Evolutionary conservation across 495 filamentous ascomycete genomes (phyloP).

Genomic region (Apiosordaria backusii): DNA sequence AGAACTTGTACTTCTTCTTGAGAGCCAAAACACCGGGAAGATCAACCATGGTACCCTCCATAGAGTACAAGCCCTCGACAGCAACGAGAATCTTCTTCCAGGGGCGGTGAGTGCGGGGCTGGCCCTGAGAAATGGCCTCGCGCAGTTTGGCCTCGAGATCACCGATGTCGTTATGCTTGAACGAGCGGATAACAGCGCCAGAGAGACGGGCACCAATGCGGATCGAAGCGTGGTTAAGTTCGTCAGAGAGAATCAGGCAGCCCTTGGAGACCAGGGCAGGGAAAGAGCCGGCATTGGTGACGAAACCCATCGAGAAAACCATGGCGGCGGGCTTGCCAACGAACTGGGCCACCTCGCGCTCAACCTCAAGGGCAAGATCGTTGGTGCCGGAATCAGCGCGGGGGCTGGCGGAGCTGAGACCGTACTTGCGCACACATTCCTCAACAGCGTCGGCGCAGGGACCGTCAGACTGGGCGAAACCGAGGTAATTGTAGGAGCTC

Average conservation of each 20-base stretch:
- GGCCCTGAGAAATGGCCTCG: constrained; percentile 90
- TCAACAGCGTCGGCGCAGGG: constrained; percentile 94
- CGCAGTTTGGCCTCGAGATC: constrained; percentile 81
- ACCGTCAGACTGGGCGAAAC: constrained; percentile 95
- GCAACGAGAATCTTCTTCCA: constrained; percentile 99
- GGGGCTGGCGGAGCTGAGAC: constrained; percentile 74
- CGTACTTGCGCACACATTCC: constrained; percentile 76
- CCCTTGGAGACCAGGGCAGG: constrained; percentile 88
- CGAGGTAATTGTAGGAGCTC: constrained; percentile 99
- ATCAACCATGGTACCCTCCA: constrained; percentile 99
- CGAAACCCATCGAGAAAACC: constrained; percentile 98
- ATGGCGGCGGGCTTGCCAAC: constrained; percentile 91
- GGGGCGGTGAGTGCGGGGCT: constrained; percentile 91
- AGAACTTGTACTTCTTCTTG: constrained; percentile 94
- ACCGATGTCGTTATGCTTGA: constrained; percentile 94
- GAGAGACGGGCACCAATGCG: constrained; percentile 91
- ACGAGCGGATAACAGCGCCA: constrained; percentile 88
- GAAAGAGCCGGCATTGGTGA: constrained; percentile 88
- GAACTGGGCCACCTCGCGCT: constrained; percentile 82
- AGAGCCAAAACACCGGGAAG: constrained; percentile 79
- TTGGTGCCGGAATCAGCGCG: constrained; percentile 81
- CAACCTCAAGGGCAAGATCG: constrained; percentile 83
- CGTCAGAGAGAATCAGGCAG: constrained; percentile 89
- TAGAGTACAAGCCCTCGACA: constrained; percentile 95
- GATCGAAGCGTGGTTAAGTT: constrained; percentile 96